A percentile compares a stretch with the other conserved stretches of the same genome.
phyloP scores from a whole-genome alignment of 257 asterid genomes.

The Catharanthus roseus region DNA sequence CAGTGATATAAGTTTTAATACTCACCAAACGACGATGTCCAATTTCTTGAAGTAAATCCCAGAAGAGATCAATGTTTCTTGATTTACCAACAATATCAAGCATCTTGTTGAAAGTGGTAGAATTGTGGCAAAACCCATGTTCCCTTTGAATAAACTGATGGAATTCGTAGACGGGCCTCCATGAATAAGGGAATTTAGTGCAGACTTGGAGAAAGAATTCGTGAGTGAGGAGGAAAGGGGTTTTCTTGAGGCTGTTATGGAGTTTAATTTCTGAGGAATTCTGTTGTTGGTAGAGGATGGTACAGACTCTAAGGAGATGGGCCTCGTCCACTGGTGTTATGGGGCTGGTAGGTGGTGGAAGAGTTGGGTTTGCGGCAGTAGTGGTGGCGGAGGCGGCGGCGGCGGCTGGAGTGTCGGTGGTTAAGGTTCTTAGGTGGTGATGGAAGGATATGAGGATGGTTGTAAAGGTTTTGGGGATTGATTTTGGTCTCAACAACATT shows the following conservation, averaged over 20 bases:
- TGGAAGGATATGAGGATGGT: constrained; percentile 26
- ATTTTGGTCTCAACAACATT: not conserved
- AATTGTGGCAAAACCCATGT: constrained; percentile 53
- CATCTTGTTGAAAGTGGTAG: constrained; percentile 68
- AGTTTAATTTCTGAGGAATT: constrained; percentile 49
- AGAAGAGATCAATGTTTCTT: constrained; percentile 72
- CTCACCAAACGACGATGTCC: constrained; percentile 54
- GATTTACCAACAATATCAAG: constrained; percentile 77
- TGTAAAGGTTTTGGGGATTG: not conserved
- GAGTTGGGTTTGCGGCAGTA: constrained; percentile 15
- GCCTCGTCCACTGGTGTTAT: constrained; percentile 45
- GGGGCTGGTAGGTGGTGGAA: constrained; percentile 16
- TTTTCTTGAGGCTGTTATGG: constrained; percentile 45
- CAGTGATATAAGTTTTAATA: constrained; percentile 58
- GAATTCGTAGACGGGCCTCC: constrained; percentile 80
- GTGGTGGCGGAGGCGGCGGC: constrained; percentile 14
- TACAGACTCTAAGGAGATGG: constrained; percentile 70
- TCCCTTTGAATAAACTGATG: constrained; percentile 49
- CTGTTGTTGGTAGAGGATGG: constrained; percentile 90
- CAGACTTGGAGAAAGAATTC: constrained; percentile 89
- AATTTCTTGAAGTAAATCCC: constrained; percentile 59
- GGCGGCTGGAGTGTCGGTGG: constrained; percentile 17
- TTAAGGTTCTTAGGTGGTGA: constrained; percentile 23
- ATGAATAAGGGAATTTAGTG: constrained; percentile 73
- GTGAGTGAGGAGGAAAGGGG: constrained; percentile 53